phyloP scores from a whole-genome alignment of 192 early-diverging fungal genomes.

The Coemansia sp. region DNA sequence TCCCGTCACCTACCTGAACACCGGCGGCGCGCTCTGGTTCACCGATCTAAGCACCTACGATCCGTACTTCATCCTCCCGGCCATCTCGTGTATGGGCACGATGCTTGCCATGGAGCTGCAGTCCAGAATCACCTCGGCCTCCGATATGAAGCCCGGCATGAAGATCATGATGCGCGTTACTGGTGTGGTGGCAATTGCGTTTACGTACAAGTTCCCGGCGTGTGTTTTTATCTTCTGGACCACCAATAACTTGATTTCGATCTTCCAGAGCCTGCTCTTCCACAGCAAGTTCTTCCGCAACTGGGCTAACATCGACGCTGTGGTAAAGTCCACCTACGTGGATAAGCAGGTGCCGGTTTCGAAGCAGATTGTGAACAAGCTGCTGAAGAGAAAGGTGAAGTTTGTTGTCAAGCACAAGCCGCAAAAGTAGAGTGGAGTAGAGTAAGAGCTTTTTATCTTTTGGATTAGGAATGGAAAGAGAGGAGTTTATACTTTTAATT shows the following conservation, averaged over 20 bases:
- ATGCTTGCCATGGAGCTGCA: conserved; percentile 71
- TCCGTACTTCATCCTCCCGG: conserved; percentile 80
- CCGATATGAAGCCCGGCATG: conserved; percentile 23
- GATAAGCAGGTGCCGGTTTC: not conserved
- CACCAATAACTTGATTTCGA: conserved; percentile 70
- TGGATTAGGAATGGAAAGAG: not conserved
- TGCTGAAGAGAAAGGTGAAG: conserved; percentile 19
- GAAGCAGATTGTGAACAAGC: not conserved
- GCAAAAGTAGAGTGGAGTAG: conserved; percentile 6
- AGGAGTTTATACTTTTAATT: not conserved
- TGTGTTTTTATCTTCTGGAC: conserved; percentile 86
- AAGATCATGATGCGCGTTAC: conserved; percentile 54
- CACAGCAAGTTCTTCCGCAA: conserved; percentile 60
- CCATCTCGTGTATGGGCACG: conserved; percentile 68
- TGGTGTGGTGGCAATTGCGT: conserved; percentile 48
- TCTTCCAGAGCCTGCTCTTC: conserved; percentile 69
- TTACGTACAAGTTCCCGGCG: conserved; percentile 58
- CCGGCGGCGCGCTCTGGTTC: conserved; percentile 83
- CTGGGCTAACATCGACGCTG: conserved; percentile 61
- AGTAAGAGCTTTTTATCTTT: too few species aligned
- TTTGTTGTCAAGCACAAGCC: conserved; percentile 32
- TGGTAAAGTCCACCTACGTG: conserved; percentile 27
- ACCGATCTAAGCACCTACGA: conserved; percentile 79
- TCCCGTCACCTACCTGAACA: conserved; percentile 77
- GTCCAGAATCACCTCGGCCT: conserved; percentile 23